These are phyloP conservation scores for Cladosporium sp. DNA, from an alignment of 2,329 filamentous ascomycete species.

Conservation along the genomic window DNA sequence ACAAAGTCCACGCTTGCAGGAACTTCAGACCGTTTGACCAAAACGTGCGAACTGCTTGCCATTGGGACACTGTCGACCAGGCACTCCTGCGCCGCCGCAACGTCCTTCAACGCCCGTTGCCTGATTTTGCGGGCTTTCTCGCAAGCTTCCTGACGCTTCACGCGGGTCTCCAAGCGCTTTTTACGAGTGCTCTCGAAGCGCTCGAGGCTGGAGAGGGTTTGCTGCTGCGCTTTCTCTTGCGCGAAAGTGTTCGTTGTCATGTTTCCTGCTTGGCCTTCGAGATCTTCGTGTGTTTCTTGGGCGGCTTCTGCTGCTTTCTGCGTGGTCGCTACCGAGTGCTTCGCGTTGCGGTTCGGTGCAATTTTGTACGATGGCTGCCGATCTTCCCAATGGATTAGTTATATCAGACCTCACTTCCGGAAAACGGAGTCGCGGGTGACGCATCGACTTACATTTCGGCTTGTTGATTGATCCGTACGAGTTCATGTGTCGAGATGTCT, in stretches of 20 bases:
- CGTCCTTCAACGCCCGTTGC: neutral
- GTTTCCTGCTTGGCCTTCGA: neutral
- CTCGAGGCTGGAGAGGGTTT: neutral
- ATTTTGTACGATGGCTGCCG: neutral
- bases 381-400: neutral
- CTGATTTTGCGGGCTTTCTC: neutral
- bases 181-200: neutral
- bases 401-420: neutral
- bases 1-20: neutral
- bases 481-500: neutral
- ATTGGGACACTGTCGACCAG: neutral
- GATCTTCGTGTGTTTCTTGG: neutral
- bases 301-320: neutral
- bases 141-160: neutral
- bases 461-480: neutral
- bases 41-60: neutral
- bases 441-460: neutral
- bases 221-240: neutral
- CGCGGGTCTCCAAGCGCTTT: neutral
- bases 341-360: neutral
- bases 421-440: neutral
- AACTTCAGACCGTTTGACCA: neutral
- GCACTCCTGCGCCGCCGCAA: neutral
- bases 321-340: neutral
- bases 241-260: neutral